A percentile compares a stretch with the other conserved stretches of the same genome.
These are phyloP conservation scores for Jaltomata sinuosa DNA, from an alignment of 257 asterid genomes.

Conservation along the genomic window DNA sequence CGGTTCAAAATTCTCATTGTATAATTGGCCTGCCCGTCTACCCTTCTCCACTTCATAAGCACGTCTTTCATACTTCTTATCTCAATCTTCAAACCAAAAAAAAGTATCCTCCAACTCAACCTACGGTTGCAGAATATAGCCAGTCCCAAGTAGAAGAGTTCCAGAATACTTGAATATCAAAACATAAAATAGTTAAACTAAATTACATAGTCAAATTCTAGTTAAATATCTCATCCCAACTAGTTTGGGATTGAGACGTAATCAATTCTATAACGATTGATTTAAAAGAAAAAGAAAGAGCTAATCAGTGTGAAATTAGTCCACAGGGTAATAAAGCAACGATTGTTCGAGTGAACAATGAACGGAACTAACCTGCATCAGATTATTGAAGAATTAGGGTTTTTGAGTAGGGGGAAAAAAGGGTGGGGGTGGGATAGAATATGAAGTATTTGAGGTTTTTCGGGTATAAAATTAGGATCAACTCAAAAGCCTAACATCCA, in stretches of 20 bases:
- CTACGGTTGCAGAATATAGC: background rate
- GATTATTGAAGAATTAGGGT: conserved; percentile 43
- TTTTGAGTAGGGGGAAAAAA: conserved; percentile 10
- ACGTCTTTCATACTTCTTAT: too few species aligned
- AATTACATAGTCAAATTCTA: background rate
- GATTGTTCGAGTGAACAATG: background rate
- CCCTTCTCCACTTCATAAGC: background rate
- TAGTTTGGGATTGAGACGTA: background rate
- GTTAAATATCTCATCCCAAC: background rate
- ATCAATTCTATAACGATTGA: background rate
- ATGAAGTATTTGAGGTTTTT: conserved; percentile 3
- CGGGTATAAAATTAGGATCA: conserved; percentile 12
- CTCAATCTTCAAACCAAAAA: too few species aligned
- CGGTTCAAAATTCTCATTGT: too few species aligned
- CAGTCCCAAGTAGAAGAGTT: background rate
- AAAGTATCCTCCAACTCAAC: background rate
- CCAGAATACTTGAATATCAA: background rate
- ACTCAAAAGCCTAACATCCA: conserved; percentile 60
- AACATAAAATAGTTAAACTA: background rate
- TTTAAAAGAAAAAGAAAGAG: background rate
- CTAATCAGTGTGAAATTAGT: background rate
- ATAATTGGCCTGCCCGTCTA: background rate
- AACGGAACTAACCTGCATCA: background rate
- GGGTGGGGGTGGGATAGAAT: background rate
- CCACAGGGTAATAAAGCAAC: background rate